Evolutionary conservation across 805 yeast species (phyloP), one percentile per base, ranked within the genome.

Genomic region (Hanseniaspora singularis): DNA sequence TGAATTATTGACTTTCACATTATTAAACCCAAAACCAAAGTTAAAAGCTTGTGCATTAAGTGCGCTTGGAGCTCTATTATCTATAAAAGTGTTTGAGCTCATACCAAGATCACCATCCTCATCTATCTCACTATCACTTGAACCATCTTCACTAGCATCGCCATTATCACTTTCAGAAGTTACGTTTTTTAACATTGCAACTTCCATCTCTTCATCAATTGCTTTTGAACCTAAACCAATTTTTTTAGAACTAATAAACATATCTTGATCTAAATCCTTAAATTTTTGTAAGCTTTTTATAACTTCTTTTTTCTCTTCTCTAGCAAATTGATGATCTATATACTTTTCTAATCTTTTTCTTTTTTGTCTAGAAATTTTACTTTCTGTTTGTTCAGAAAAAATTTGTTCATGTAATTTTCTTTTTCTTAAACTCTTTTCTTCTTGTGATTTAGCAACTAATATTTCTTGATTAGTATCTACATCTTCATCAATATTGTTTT

Each of bases 311-410:
- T 83, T 83, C 64, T 89, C 97, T 60, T 89, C 95, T 58, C 94
- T 69, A 56, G 81, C 81, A 54, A 87, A 58, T 60, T 87, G 96
- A 64, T 84, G 94, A 50, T 87, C 94, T 32, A 89, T 86, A 62
- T 86, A 89, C 62, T 89, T 89, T 51, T 89, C 96, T 37, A 89
- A 65, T 49, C 66, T 65, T 82, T 76, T 73, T 69, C 70, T 74
- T 67, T 89, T 81, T 40, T 80, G 72, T 41, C 76, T 67, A 0
- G 88, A 77, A 31, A 83, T 62, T 57, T 86, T 86, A 12, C 78
- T 58, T 50, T 84, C 89, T 27, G 36, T 19, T 46, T 71, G 71
- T 37, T 84, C 79, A 23, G 70, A 62, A 48, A 81, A 67, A 7
- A 77, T 62, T 23, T 75, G 71, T 50, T 78, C 75, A 38, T 48